Base-by-base conservation (phyloP, 2,329 filamentous ascomycete species). In the Aspergillus neoniger region DNA sequence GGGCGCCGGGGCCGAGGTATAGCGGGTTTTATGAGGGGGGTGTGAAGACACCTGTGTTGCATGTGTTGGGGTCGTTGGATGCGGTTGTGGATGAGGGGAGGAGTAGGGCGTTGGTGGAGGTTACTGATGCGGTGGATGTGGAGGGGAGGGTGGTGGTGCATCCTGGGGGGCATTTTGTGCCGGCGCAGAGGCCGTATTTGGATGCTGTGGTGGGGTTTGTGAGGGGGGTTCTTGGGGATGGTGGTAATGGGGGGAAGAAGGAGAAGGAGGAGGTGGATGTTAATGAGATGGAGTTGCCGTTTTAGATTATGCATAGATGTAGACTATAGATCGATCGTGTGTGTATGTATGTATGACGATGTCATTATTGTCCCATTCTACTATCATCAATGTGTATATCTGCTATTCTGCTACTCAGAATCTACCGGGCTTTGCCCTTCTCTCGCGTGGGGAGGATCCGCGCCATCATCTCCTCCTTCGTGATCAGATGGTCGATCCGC, bases 381-480 rank as follows among this genome's bases (percentile, higher is more conserved):
- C 69, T 67, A 68, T 69, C 72, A 65, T 74, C 41, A 39, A 32
- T 32, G 23, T 53, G 52, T 25, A 32, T 41, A 19, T 25, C n/a
- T 48, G 21, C 14, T 30, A 30, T 49, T 12, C 25, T 30, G 25
- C 17, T 49, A 28, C 48, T 14, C 23, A 32, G 54, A 21, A 19
- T 44, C 41, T 58, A 77, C 65, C 69, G 76, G 60, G 72, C 76
- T 65, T 77, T 78, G 57, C 68, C 66, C 70, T 75, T 77, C 57
- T 76, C 76, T 14, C 75, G 74, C 25, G 75, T 68, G 1, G 91
- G 91, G 77, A 95, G 89, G 71, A 99, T 98, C 61, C 93, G 86
- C 43, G 95, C 95, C 95, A 99, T 99, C 95, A 99, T 99, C 84
- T 99, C 95, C 80, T 99, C 95, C 84, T 98, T 98, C 58, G 96